Evolutionary conservation across 1,284 basidiomycete species (phyloP).

Genomic region (Ustilago lituana): DNA sequence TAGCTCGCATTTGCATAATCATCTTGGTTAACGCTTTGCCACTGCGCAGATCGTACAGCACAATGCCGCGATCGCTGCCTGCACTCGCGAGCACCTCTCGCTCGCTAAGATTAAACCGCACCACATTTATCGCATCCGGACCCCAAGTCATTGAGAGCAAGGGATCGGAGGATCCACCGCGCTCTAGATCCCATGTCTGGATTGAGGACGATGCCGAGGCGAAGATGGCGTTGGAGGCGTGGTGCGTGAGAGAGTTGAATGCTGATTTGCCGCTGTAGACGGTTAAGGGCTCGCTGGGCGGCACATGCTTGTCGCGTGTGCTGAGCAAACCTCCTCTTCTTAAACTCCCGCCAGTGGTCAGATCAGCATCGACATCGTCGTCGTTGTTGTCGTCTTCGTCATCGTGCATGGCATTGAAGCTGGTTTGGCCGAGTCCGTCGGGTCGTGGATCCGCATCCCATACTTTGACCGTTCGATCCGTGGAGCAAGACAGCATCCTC

Average conservation of each 20-base stretch:
- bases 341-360: conserved; percentile 53
- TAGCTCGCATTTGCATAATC: conserved; percentile 81
- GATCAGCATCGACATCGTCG: conserved; percentile 50
- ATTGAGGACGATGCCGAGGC: conserved; percentile 92
- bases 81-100: conserved; percentile 90
- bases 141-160: conserved; percentile 63
- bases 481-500: conserved; percentile 86
- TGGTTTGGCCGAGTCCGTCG: conserved; percentile 66
- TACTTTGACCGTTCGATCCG: conserved; percentile 89
- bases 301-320: conserved; percentile 45
- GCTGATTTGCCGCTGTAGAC: conserved; percentile 62
- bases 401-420: conserved; percentile 46
- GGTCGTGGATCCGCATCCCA: conserved; percentile 74
- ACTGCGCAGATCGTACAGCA: conserved; percentile 93
- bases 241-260: conserved; percentile 88
- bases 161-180: conserved; percentile 74
- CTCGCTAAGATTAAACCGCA: conserved; percentile 93
- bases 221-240: conserved; percentile 84
- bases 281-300: conserved; percentile 58
- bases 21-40: conserved; percentile 91
- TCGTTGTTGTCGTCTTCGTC: conserved; percentile 66
- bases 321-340: conserved; percentile 55
- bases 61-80: conserved; percentile 93
- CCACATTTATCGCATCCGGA: conserved; percentile 83
- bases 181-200: conserved; percentile 97